Percentiles rank a stretch among this genome's conserved stretches.
Evolutionary conservation across 2,329 filamentous ascomycete species (phyloP).

Genomic region (Pochonia chlamydosporia): DNA sequence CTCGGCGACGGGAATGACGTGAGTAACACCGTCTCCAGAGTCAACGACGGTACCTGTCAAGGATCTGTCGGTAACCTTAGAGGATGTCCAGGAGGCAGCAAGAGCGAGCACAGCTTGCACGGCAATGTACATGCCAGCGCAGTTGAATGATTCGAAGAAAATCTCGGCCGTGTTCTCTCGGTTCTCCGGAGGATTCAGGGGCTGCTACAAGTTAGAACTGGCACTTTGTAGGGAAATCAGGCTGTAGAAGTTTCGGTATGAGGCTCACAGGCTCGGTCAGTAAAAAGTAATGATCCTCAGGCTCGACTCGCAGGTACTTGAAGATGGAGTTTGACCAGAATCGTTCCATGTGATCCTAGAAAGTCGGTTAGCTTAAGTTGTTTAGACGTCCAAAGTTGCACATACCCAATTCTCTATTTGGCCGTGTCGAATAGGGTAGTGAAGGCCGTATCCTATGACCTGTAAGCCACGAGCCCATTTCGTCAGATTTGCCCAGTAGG

Average conservation of each 20-base stretch:
- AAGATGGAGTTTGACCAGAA: slow-evolving; percentile 99
- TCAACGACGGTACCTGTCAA: slow-evolving; percentile 97
- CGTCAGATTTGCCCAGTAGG: slow-evolving; percentile 4
- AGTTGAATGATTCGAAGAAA: slow-evolving; percentile 99
- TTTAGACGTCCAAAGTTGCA: slow-evolving; percentile 1
- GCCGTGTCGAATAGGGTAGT: slow-evolving; percentile 96
- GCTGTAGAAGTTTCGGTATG: background rate
- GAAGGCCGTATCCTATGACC: slow-evolving; percentile 75
- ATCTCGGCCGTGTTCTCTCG: slow-evolving; percentile 99
- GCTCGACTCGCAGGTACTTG: slow-evolving; percentile 97
- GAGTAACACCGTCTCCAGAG: slow-evolving; percentile 96
- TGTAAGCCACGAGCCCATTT: slow-evolving; percentile 4
- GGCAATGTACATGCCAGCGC: slow-evolving; percentile 95
- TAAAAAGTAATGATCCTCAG: slow-evolving; percentile 97
- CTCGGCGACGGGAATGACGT: slow-evolving; percentile 97
- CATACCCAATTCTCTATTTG: slow-evolving; percentile 98
- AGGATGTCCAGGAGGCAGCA: slow-evolving; percentile 96
- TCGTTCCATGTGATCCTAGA: slow-evolving; percentile 93
- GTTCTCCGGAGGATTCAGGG: slow-evolving; percentile 96
- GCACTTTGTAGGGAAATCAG: background rate
- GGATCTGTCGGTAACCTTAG: slow-evolving; percentile 93
- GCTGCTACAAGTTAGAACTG: slow-evolving; percentile 43
- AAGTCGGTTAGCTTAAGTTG: slow-evolving; percentile 21
- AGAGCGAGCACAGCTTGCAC: slow-evolving; percentile 96
- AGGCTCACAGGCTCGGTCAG: slow-evolving; percentile 86